Evolutionary conservation across 1,284 basidiomycete genomes (phyloP), one percentile per base, ranked within the genome.

Genomic region (Ustilago bromivora): DNA sequence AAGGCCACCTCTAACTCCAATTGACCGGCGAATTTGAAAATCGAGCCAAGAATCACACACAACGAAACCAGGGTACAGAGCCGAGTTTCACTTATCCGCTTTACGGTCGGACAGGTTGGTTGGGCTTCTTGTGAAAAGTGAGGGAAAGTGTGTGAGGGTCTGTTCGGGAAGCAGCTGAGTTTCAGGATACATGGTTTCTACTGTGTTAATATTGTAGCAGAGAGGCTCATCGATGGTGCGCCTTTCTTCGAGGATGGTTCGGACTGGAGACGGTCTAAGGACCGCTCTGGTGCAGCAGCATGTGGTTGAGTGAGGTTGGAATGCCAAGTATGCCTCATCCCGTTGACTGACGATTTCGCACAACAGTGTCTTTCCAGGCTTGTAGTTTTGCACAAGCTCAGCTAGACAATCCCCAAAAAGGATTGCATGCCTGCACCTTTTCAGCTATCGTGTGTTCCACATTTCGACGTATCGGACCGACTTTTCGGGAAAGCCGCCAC

Each of bases 21-120:
- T 46, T 46, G 11, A 23, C 43, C 43, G n/a, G 19, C 43, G 43
- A 46, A 19, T 46, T 46, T 55, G 53, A 52, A 52, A 52, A 52
- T 46, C n/a, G 11, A 19, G 23, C 23, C 23, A 43, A 17, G n/a
- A 43, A 43, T 6, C 40, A 17, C 40, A 17, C 40, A 7, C 40
- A 17, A 12, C 13, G 40, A 15, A n/a, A 41, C 40, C 11, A 41
- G 40, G 40, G 6, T 41, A 15, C 9, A 28, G 23, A 28, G 23
- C 23, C 23, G 13, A 41, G 40, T 17, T 41, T 41, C 40, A 41
- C 40, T 17, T 2, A 4, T 41, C 40, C 11, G 5, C 15, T 41
- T 6, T 15, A 41, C 40, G 17, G 6, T 13, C 4, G 1, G 11
- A 41, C 17, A 13, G 40, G 17, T 41, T 7, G 4, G 40, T 17